These are phyloP conservation scores for Colletotrichum endophyticum DNA, from an alignment of 2,329 filamentous ascomycete species.

Conservation along the genomic window DNA sequence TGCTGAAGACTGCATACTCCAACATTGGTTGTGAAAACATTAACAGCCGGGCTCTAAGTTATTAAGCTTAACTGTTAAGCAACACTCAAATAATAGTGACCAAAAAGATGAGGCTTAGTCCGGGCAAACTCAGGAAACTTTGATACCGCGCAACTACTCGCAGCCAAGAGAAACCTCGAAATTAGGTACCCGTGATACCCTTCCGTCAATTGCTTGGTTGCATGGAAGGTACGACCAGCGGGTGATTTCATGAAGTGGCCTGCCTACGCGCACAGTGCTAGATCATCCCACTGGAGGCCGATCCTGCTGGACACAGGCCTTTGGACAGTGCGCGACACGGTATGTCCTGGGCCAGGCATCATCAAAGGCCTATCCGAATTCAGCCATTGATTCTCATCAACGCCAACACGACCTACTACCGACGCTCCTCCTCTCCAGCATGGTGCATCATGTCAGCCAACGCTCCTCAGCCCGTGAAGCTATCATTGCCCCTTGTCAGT, in stretches of 20 bases:
- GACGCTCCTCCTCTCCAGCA: neutral
- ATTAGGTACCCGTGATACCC: neutral
- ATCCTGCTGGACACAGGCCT: neutral
- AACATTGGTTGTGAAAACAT: neutral
- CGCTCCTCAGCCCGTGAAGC: constrained; percentile 74
- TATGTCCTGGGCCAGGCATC: neutral
- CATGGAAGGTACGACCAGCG: neutral
- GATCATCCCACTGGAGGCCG: neutral
- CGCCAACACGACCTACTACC: neutral
- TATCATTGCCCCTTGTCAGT: constrained; percentile 75
- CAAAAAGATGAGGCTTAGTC: neutral
- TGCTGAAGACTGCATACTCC: neutral
- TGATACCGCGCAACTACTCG: neutral
- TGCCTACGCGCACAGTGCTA: neutral
- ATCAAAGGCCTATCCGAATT: neutral
- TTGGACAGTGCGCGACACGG: neutral
- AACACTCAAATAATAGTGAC: neutral
- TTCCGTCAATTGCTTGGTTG: neutral
- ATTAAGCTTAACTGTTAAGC: neutral
- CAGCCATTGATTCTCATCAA: neutral
- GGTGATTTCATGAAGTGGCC: neutral
- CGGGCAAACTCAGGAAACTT: neutral
- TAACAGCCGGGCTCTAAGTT: neutral
- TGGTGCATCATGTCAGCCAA: constrained; percentile 38
- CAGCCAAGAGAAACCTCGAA: neutral